These are phyloP conservation scores for Sclerotinia subarctica DNA, from an alignment of 2,329 filamentous ascomycete species.

Conservation along the genomic window DNA sequence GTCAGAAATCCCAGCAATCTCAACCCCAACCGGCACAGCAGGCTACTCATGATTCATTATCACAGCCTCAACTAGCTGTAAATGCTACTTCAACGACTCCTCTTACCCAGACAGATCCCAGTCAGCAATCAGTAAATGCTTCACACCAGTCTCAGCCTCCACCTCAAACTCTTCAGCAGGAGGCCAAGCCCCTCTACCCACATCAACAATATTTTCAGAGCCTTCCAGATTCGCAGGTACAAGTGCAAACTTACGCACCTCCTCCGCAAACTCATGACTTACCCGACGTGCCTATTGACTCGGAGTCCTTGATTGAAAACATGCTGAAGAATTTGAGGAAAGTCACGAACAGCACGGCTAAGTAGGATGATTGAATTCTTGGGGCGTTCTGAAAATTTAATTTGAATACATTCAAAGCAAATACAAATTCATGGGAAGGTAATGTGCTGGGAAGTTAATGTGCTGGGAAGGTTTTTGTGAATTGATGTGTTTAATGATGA, in stretches of 20 bases:
- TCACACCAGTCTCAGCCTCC: slow-evolving; percentile 14
- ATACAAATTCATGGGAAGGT: neutral
- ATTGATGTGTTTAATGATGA: slow-evolving; percentile 11
- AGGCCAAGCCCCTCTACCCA: slow-evolving; percentile 28
- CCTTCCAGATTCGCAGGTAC: neutral
- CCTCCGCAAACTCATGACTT: slow-evolving; percentile 27
- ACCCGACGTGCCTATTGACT: slow-evolving; percentile 38
- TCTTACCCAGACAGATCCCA: slow-evolving; percentile 2
- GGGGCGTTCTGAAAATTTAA: neutral
- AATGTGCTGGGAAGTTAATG: neutral
- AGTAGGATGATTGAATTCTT: neutral
- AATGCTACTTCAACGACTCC: slow-evolving; percentile 3
- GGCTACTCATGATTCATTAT: neutral
- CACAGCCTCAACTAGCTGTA: slow-evolving; percentile 5
- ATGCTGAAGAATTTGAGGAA: slow-evolving; percentile 52
- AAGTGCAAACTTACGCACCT: neutral
- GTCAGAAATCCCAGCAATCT: slow-evolving; percentile 1
- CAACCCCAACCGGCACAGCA: neutral
- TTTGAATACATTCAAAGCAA: neutral
- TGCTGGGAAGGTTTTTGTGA: neutral
- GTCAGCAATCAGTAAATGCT: slow-evolving; percentile 12
- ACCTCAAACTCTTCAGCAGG: slow-evolving; percentile 5
- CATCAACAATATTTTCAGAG: slow-evolving; percentile 33
- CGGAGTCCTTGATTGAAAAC: slow-evolving; percentile 47
- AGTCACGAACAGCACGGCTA: slow-evolving; percentile 5